Evolutionary conservation across 2,329 filamentous ascomycete genomes (phyloP).

Genomic region (Kalaharituber pfeilii): DNA sequence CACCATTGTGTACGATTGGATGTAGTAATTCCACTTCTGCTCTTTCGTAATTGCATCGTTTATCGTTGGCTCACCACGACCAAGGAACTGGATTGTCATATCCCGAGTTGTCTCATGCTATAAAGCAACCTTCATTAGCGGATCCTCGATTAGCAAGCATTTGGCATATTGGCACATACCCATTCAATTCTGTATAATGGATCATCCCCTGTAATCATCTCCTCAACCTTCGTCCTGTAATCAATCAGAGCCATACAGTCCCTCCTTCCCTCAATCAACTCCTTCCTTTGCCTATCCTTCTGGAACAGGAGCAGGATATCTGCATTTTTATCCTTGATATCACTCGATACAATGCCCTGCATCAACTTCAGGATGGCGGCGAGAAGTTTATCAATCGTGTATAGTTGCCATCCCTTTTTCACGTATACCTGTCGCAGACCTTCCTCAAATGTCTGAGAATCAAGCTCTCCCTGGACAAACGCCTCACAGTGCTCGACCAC

Average conservation of each 20-base stretch:
- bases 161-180: constrained; percentile 47
- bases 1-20: constrained; percentile 74
- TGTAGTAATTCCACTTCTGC: constrained; percentile 87
- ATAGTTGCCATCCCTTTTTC: constrained; percentile 78
- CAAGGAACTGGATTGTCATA: constrained; percentile 54
- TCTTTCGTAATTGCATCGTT: constrained; percentile 77
- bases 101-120: constrained; percentile 50
- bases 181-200: constrained; percentile 84
- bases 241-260: constrained; percentile 22
- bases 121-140: constrained; percentile 5
- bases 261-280: constrained; percentile 19
- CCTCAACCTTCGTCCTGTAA: constrained; percentile 20
- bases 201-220: constrained; percentile 41
- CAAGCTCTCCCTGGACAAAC: constrained; percentile 63
- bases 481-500: constrained; percentile 75
- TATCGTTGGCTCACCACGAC: constrained; percentile 56
- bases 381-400: constrained; percentile 79
- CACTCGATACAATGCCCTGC: constrained; percentile 63
- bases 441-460: constrained; percentile 72
- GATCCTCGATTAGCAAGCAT: background rate
- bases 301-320: constrained; percentile 82
- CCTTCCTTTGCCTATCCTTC: constrained; percentile 44
- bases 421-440: constrained; percentile 83
- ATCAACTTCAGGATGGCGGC: constrained; percentile 65
- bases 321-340: constrained; percentile 44